These are phyloP conservation scores for Tricholoma furcatifolium DNA, from an alignment of 768 basidiomycete species.

Conservation along the genomic window DNA sequence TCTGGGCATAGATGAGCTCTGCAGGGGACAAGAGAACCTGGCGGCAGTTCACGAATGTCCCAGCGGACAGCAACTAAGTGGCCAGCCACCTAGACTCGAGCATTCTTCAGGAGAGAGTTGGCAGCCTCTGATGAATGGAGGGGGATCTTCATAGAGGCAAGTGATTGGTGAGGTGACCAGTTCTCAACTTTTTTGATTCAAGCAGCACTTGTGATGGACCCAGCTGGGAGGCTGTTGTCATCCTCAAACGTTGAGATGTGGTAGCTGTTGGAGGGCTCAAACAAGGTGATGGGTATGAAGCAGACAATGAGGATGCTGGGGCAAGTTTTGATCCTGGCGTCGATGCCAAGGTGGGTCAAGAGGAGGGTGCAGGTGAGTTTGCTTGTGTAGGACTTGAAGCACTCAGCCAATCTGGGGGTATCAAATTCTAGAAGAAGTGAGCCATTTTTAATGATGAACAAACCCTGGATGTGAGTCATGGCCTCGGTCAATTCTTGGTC, in stretches of 20 bases:
- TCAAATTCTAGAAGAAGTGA: neutral
- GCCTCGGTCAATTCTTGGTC: neutral
- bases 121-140: neutral
- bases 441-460: neutral
- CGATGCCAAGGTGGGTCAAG: neutral
- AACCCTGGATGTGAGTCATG: neutral
- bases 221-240: neutral
- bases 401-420: neutral
- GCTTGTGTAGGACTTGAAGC: neutral
- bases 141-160: neutral
- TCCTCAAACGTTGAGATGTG: neutral
- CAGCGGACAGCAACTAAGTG: neutral
- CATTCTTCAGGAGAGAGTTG: neutral
- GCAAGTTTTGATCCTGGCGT: neutral
- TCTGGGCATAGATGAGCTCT: no score
- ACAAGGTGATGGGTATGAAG: neutral
- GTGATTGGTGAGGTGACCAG: neutral
- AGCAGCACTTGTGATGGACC: neutral
- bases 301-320: neutral
- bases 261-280: neutral
- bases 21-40: neutral
- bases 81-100: neutral
- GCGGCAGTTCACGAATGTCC: neutral
- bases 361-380: neutral
- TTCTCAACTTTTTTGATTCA: neutral